Percentiles rank a stretch among this genome's conserved stretches.
Conservation (phyloP, 345 rosid genomes). For the Conringia planisiliqua region DNA sequence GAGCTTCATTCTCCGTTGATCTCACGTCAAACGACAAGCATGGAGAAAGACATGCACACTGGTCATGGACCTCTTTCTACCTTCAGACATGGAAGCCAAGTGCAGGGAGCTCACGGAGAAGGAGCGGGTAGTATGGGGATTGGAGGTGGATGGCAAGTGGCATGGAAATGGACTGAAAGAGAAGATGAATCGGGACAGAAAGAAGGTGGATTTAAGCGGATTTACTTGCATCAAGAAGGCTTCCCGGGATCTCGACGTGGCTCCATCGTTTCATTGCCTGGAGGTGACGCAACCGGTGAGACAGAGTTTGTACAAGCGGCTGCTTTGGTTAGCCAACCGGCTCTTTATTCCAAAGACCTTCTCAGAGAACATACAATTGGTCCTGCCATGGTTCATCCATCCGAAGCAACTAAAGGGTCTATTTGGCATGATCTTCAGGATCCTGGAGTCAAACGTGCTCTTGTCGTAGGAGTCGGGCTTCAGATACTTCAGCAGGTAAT, state of each 20-base stretch:
- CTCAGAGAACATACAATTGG: slow-evolving; percentile 56
- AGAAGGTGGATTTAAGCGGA: slow-evolving; percentile 78
- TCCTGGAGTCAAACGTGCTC: slow-evolving; percentile 94
- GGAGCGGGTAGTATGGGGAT: slow-evolving; percentile 57
- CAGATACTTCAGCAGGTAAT: slow-evolving; percentile 98
- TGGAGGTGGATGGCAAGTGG: slow-evolving; percentile 98
- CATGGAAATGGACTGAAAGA: slow-evolving; percentile 91
- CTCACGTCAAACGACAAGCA: slow-evolving; percentile 81
- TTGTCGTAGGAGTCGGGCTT: slow-evolving; percentile 83
- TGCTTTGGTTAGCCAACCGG: slow-evolving; percentile 91
- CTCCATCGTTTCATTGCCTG: slow-evolving; percentile 60
- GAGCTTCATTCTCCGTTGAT: slow-evolving; percentile 84
- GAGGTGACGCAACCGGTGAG: slow-evolving; percentile 51
- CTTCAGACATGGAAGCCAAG: slow-evolving; percentile 59
- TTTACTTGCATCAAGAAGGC: slow-evolving; percentile 80
- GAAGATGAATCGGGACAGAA: slow-evolving; percentile 69
- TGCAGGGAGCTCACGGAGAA: slow-evolving; percentile 56
- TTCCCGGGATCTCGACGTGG: slow-evolving; percentile 63
- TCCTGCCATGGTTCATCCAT: slow-evolving; percentile 91
- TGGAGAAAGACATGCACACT: slow-evolving; percentile 61
- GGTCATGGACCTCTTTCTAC: slow-evolving; percentile 52
- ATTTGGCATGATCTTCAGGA: slow-evolving; percentile 80
- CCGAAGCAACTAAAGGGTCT: slow-evolving; percentile 57
- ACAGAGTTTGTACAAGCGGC: slow-evolving; percentile 68
- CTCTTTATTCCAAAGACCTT: slow-evolving; percentile 75